phyloP scores from a whole-genome alignment of 1,139 yeast species.

The Pneumocystis oryctolagi region DNA sequence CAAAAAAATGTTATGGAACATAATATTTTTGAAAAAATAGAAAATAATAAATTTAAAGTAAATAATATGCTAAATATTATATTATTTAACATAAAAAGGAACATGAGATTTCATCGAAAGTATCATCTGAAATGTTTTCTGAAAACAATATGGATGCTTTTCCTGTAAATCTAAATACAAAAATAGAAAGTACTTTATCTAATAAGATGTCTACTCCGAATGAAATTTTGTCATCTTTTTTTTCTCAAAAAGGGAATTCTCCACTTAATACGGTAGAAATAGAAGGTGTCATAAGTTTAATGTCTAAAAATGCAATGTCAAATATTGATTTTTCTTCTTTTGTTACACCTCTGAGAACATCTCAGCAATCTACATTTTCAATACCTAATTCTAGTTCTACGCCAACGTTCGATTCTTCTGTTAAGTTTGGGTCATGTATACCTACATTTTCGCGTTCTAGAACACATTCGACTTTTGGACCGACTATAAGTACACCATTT shows the following conservation, averaged over 20 bases:
- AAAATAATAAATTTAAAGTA: background rate
- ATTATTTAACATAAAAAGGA: background rate
- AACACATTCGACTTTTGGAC: background rate
- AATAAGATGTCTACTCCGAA: constrained; percentile 28
- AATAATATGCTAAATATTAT: background rate
- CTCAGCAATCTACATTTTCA: background rate
- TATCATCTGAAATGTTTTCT: background rate
- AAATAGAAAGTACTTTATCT: background rate
- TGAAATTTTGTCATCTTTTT: constrained; percentile 55
- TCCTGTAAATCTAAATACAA: background rate
- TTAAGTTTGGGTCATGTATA: background rate
- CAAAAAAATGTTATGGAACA: background rate
- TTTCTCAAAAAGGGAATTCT: constrained; percentile 55
- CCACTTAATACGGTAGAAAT: constrained; percentile 66
- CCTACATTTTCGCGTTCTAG: background rate
- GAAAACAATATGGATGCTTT: background rate
- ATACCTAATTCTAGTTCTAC: background rate
- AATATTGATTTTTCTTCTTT: background rate
- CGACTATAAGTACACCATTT: background rate
- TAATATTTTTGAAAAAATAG: background rate
- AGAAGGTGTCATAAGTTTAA: constrained; percentile 63
- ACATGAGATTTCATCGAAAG: background rate
- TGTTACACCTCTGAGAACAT: background rate
- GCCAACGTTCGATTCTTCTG: background rate
- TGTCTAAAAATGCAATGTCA: constrained; percentile 19